Evolutionary conservation across 768 basidiomycete species (phyloP), one percentile per base, ranked within the genome.

Genomic region (Phaeotremella skinneri): DNA sequence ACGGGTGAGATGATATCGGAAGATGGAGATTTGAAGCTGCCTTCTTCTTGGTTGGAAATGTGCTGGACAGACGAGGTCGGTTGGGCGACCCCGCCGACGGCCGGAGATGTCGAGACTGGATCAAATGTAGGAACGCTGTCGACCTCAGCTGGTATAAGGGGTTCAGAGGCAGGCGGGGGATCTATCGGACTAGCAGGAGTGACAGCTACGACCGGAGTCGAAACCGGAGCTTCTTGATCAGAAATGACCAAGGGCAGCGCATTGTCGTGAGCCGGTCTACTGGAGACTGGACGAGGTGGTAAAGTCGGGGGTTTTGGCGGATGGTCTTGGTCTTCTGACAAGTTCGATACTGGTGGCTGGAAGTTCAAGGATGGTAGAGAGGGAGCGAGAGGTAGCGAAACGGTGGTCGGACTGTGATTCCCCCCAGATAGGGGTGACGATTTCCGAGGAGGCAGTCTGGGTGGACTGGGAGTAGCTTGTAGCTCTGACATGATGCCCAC

Each of bases 111-210:
- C 29, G 25, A 34, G 45, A 42, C 26, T 20, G 48, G 47, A n/a
- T 25, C 20, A n/a, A 20, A 31, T 21, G 27, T 13, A 34, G 45
- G 29, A 14, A 21, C 21, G 48, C n/a, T 21, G 32, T 34, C 13
- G 17, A 20, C 57, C 42, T 52, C 16, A 34, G 37, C 41, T 49
- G 48, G 7, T 34, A 31, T 27, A 32, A 45, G 29, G 47, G 55
- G n/a, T 27, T 37, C 41, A 20, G 30, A 41, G 2, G 41, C 47
- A 9, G 55, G 39, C 17, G 41, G 23, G 9, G 49, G 49, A 11
- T 62, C 45, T 13, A 57, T 47, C n/a, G 62, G 62, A 29, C 56
- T 63, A 21, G 62, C 62, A 14, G 62, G 62, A 9, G 62, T 63
- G 42, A 63, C 42, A 45, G 56, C 56, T 23, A 63, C 52, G 0